Evolutionary conservation across 1,139 yeast genomes (phyloP), one percentile per base, ranked within the genome.

Genomic region (Kodamaea fungicola): DNA sequence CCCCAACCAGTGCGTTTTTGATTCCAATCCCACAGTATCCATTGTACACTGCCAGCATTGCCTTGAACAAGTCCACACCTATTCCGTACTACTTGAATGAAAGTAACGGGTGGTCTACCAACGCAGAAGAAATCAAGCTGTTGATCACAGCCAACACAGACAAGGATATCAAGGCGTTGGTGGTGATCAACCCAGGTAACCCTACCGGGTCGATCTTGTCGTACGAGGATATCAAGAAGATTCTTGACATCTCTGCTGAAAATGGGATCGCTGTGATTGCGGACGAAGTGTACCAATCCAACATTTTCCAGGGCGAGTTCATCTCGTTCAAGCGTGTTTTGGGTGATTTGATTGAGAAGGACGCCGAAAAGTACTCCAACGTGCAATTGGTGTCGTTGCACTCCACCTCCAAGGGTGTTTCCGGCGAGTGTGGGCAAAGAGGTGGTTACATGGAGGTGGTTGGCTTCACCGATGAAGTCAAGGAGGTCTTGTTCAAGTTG

Each of bases 1-100:
- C 73, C 29, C 74, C 74, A 21, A 63, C 78, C 40, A 74, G 90
- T 4, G 97, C 97, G 21, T 89, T 89, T 47, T 67, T 92, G 63
- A 89, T 92, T 47, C 98, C 98, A 27, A 90, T 92, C 49, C 98
- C 98, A 9, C 98, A 92, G 64, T 92, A 94, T 58, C 98, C 98
- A 4, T 74, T 94, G 43, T 92, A 92, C 65, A 88, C 97, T 6
- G 97, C 98, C 12, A 74, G 96, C 5, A 73, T 94, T 52, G 83
- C 96, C 3, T 71, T 92, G 51, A 83, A 83, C 54, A 78, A 85
- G 52, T 80, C 96, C 10, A 76, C 80, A 26, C 85, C 95, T 7
- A 71, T 92, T 37, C 95, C 96, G n/a, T 94, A 92, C 63, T 87
- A 76, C 54, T 69, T 92, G 46, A 82, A 89, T 47, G 98, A 92